Percentiles rank a stretch among this genome's conserved stretches.
Evolutionary conservation across 2,329 filamentous ascomycete species (phyloP).

Genomic region (Albophoma yamanashiensis): DNA sequence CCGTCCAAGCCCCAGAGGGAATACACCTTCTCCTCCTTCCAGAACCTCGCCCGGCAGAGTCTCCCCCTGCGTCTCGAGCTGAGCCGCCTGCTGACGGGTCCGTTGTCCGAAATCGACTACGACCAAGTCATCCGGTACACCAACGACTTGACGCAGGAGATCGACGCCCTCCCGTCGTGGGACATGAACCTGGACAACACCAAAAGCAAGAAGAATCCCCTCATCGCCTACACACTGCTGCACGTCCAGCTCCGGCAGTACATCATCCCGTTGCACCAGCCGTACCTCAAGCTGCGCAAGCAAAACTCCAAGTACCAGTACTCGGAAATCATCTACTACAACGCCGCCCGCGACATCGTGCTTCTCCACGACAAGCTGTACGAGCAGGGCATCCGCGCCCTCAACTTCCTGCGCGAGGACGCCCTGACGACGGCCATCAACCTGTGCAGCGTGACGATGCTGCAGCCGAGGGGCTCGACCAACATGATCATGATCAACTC

Average conservation of each 20-base stretch:
- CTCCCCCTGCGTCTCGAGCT: conserved; percentile 45
- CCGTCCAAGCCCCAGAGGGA: conserved; percentile 38
- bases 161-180: conserved; percentile 49
- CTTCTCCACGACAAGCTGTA: conserved; percentile 51
- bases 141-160: conserved; percentile 49
- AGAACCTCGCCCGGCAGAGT: conserved; percentile 45
- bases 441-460: conserved; percentile 49
- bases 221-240: conserved; percentile 48
- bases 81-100: conserved; percentile 43
- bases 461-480: conserved; percentile 46
- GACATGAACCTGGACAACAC: conserved; percentile 24
- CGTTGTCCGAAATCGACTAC: conserved; percentile 45
- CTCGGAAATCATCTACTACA: conserved; percentile 54
- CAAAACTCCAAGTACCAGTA: conserved; percentile 51
- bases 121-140: conserved; percentile 52
- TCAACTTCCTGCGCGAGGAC: conserved; percentile 52
- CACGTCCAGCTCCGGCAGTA: conserved; percentile 52
- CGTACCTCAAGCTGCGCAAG: conserved; percentile 48
- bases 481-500: conserved; percentile 54
- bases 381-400: conserved; percentile 45
- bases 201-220: conserved; percentile 38
- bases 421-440: conserved; percentile 49
- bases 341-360: conserved; percentile 49
- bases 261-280: conserved; percentile 50
- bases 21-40: conserved; percentile 50